Evolutionary conservation across 768 basidiomycete genomes (phyloP).

Genomic region (Leccinum ochraceum): DNA sequence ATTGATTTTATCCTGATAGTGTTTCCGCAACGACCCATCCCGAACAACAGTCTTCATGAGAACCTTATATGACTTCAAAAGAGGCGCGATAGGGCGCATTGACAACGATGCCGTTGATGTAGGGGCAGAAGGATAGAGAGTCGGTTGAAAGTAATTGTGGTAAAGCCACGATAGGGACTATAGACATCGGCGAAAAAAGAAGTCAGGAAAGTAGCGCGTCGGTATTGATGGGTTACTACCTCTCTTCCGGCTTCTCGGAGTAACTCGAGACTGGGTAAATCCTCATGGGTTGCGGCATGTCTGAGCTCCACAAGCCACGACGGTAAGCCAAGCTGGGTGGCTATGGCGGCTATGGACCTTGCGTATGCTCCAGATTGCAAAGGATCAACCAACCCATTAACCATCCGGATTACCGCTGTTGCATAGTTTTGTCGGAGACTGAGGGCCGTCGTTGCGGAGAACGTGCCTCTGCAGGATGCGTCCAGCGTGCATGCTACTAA

Average conservation of each 20-base stretch:
- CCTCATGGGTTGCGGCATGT: constrained; percentile 96
- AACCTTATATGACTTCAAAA: constrained; percentile 73
- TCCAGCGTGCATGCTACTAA: constrained; percentile 64
- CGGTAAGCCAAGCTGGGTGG: constrained; percentile 82
- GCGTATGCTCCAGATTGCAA: constrained; percentile 89
- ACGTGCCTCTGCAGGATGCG: constrained; percentile 19
- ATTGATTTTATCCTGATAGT: constrained; percentile 51
- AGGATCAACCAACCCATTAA: constrained; percentile 95
- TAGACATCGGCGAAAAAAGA: constrained; percentile 7
- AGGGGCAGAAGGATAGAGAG: constrained; percentile 53
- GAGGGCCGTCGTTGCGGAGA: constrained; percentile 39
- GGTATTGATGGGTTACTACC: constrained; percentile 37
- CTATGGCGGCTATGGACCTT: constrained; percentile 86
- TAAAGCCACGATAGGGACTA: constrained; percentile 86
- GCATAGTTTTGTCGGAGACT: constrained; percentile 77
- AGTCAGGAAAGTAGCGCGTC: constrained; percentile 1
- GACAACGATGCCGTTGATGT: constrained; percentile 32
- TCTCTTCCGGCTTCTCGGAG: constrained; percentile 77
- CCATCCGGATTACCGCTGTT: constrained; percentile 80
- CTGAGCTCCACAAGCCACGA: constrained; percentile 89
- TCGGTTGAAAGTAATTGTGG: constrained; percentile 82
- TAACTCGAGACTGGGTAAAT: constrained; percentile 80
- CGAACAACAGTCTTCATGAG: constrained; percentile 61
- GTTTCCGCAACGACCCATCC: constrained; percentile 60
- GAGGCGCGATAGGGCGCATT: constrained; percentile 61